phyloP scores from a whole-genome alignment of 768 basidiomycete species.

The Boletus rubroflammeus region DNA sequence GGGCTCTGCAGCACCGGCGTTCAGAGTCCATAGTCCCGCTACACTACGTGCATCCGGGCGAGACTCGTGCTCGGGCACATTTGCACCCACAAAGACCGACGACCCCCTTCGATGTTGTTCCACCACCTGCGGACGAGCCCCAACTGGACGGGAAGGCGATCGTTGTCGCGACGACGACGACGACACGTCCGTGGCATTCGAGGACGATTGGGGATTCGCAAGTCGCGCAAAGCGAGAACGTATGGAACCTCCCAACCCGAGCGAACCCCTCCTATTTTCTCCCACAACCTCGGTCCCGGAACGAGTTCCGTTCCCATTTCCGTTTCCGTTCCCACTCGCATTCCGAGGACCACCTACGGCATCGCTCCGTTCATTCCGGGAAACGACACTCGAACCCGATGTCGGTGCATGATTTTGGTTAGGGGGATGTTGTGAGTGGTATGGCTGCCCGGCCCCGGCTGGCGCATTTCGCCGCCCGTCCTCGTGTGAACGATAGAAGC shows the following conservation, averaged over 20 bases:
- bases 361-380: constrained; percentile 11
- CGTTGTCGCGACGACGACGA: constrained; percentile 17
- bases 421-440: constrained; percentile 1
- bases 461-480: constrained; percentile 22
- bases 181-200: constrained; percentile 2
- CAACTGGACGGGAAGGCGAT: constrained; percentile 23
- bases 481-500: constrained; percentile 21
- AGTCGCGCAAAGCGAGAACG: constrained; percentile 28
- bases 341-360: constrained; percentile 4
- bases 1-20: background rate
- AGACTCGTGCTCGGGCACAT: constrained; percentile 10
- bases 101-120: constrained; percentile 14
- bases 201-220: constrained; percentile 16
- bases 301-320: constrained; percentile 9
- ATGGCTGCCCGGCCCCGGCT: constrained; percentile 6
- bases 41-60: constrained; percentile 5
- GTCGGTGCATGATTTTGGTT: constrained; percentile 1
- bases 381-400: background rate
- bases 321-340: constrained; percentile 1
- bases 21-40: constrained; percentile 11
- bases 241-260: constrained; percentile 23
- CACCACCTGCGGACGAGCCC: constrained; percentile 22
- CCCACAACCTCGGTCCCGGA: constrained; percentile 4
- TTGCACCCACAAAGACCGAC: constrained; percentile 1
- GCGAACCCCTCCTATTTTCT: constrained; percentile 19